These are phyloP conservation scores for Stephania cephalantha DNA, from an alignment of 164 flowering plant genomes.

Conservation along the genomic window DNA sequence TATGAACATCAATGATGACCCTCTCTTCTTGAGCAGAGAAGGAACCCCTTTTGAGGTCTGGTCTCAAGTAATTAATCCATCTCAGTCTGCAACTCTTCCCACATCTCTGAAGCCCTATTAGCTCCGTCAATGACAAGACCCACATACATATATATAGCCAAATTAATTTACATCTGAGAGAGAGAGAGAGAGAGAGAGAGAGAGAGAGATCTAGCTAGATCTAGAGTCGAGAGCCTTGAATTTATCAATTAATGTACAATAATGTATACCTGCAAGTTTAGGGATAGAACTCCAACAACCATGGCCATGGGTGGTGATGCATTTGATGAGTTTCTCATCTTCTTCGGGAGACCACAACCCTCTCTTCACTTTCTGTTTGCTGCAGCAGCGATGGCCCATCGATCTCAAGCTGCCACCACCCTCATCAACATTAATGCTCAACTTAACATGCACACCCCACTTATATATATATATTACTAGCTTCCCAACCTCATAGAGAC, in stretches of 20 bases:
- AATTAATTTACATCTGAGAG: not conserved
- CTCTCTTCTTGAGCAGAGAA: conserved; percentile 36
- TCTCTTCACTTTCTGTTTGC: conserved; percentile 42
- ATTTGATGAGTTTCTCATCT: conserved; percentile 37
- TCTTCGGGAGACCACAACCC: conserved; percentile 48
- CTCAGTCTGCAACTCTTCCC: conserved; percentile 46
- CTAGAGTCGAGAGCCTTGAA: too few relatives aligned
- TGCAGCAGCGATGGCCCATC: conserved; percentile 41
- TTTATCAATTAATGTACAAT: too few relatives aligned
- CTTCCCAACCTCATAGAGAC: not conserved
- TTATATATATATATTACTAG: not conserved
- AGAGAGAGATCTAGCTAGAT: too few relatives aligned
- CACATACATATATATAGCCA: not conserved
- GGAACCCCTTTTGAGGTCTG: conserved; percentile 40
- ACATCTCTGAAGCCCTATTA: conserved; percentile 37
- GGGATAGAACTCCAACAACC: conserved; percentile 43
- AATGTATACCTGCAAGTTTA: conserved; percentile 29
- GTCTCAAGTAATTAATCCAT: conserved; percentile 45
- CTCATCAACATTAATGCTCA: not conserved
- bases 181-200: too few relatives aligned
- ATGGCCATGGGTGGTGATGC: conserved; percentile 38
- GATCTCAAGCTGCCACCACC: conserved; percentile 11
- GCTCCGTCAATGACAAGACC: not conserved
- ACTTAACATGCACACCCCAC: not conserved
- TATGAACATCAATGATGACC: conserved; percentile 37